These are phyloP conservation scores for Extremus antarcticus DNA, from an alignment of 495 filamentous ascomycete genomes.

Conservation along the genomic window DNA sequence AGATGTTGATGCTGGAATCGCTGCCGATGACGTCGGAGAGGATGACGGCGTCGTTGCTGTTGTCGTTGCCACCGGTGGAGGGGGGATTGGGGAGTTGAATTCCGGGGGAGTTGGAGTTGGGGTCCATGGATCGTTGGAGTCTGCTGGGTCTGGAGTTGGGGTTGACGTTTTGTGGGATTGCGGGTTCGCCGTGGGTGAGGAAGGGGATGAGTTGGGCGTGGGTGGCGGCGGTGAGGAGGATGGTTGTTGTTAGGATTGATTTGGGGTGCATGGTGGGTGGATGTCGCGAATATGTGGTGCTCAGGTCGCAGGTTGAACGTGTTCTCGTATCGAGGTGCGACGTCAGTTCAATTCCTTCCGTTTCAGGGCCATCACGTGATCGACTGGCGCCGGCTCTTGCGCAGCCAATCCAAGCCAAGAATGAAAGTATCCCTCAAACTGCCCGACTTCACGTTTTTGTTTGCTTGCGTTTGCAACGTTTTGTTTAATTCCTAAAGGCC, in stretches of 20 bases:
- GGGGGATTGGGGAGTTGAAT: conserved; percentile 13
- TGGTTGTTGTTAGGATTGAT: neutral
- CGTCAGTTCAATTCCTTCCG: too few species aligned
- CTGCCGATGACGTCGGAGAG: conserved; percentile 81
- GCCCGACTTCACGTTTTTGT: too few species aligned
- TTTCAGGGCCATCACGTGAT: too few species aligned
- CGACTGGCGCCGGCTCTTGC: too few species aligned
- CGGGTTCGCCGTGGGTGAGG: conserved; percentile 1
- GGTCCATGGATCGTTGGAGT: conserved; percentile 8
- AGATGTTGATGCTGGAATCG: conserved; percentile 74
- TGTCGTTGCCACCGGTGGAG: conserved; percentile 17
- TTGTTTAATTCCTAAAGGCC: too few species aligned
- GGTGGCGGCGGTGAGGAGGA: conserved; percentile 1
- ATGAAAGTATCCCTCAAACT: too few species aligned
- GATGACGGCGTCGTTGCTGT: conserved; percentile 32
- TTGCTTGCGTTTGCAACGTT: too few species aligned
- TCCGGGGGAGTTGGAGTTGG: conserved; percentile 3
- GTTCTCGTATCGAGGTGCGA: too few species aligned
- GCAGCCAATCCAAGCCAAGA: too few species aligned
- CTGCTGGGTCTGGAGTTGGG: neutral
- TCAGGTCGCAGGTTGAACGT: neutral
- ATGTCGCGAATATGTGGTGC: neutral
- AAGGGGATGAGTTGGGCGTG: conserved; percentile 7
- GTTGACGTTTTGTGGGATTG: neutral
- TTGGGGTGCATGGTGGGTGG: neutral